phyloP scores from a whole-genome alignment of 352 stramenopile genomes.

The Discostella stelligera region DNA sequence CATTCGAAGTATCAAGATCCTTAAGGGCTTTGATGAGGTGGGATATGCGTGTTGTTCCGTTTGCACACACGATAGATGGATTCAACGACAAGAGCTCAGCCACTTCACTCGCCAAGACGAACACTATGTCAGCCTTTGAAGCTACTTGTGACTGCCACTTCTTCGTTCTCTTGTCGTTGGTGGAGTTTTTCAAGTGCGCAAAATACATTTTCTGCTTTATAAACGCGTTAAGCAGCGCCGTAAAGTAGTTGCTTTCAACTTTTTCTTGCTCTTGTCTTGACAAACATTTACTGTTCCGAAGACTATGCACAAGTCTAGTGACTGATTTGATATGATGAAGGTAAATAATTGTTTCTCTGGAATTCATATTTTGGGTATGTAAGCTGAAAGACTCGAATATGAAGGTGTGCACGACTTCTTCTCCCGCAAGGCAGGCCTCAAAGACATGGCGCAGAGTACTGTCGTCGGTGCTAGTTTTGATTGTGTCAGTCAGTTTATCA shows the following conservation, averaged over 20 bases:
- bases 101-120: constrained; percentile 50
- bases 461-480: constrained; percentile 17
- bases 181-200: constrained; percentile 23
- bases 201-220: constrained; percentile 47
- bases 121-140: constrained; percentile 54
- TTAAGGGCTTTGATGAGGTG: constrained; percentile 43
- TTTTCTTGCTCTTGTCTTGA: constrained; percentile 13
- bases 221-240: constrained; percentile 41
- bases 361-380: background rate
- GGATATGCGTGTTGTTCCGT: constrained; percentile 36
- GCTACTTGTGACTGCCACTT: constrained; percentile 46
- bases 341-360: constrained; percentile 21
- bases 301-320: constrained; percentile 22
- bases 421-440: constrained; percentile 13
- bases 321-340: constrained; percentile 36
- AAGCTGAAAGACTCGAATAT: constrained; percentile 30
- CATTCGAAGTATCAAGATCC: constrained; percentile 2
- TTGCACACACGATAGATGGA: constrained; percentile 41
- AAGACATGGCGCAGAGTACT: constrained; percentile 14
- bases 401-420: constrained; percentile 21
- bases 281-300: constrained; percentile 24
- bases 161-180: constrained; percentile 52
- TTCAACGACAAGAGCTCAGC: constrained; percentile 66
- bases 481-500: constrained; percentile 50
- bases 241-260: constrained; percentile 48